Percentiles rank a stretch among this genome's conserved stretches.
Evolutionary conservation across 1,284 basidiomycete species (phyloP).

Genomic region (Moniliella sp.): DNA sequence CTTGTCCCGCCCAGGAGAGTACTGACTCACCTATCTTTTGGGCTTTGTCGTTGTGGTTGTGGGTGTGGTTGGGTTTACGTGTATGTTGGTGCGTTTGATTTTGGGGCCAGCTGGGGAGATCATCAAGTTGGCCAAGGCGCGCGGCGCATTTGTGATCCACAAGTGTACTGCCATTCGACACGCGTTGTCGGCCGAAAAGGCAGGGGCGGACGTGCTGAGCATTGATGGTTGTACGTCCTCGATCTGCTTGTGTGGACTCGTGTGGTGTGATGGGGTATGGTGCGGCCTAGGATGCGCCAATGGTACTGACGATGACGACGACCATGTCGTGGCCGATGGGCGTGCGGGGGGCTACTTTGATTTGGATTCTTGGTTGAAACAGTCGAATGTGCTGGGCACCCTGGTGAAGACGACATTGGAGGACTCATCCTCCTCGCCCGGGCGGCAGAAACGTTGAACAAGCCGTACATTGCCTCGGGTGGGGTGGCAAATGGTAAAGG

Average conservation of each 20-base stretch:
- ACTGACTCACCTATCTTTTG: no score
- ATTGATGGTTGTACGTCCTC: slow-evolving; percentile 20
- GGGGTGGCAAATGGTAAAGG: slow-evolving; percentile 45
- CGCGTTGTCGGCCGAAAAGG: slow-evolving; percentile 47
- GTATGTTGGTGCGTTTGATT: no score
- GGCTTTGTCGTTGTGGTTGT: neutral
- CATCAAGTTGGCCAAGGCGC: slow-evolving; percentile 57
- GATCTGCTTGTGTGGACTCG: no score
- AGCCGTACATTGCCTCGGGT: slow-evolving; percentile 73
- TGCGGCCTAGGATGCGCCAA: neutral
- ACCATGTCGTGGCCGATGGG: no score
- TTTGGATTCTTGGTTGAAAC: no score
- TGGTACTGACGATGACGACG: no score
- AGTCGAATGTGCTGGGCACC: slow-evolving; percentile 56
- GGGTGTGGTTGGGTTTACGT: neutral
- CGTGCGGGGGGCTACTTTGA: no score
- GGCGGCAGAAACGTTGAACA: slow-evolving; percentile 59
- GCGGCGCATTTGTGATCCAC: slow-evolving; percentile 57
- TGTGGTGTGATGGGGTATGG: no score
- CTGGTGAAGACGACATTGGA: slow-evolving; percentile 81
- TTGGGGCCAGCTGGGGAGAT: slow-evolving; percentile 52
- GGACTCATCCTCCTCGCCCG: slow-evolving; percentile 72
- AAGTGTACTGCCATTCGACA: slow-evolving; percentile 56
- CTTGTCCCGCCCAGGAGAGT: no score
- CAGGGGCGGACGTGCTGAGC: slow-evolving; percentile 56